Conservation (phyloP, 768 basidiomycete species). For the Daedaleopsis nitida region DNA sequence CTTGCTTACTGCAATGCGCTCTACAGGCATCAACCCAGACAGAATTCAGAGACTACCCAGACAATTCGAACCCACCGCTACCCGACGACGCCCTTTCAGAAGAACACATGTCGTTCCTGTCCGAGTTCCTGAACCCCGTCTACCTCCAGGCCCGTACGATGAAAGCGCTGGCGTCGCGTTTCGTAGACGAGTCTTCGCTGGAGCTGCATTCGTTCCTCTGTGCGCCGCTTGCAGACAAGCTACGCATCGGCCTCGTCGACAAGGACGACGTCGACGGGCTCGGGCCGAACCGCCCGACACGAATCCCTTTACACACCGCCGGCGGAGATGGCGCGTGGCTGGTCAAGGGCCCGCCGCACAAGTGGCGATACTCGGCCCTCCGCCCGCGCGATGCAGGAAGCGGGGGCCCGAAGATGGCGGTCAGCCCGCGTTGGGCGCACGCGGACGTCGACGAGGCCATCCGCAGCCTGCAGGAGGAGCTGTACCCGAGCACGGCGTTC, state of each 20-base stretch:
- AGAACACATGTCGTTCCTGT: conserved; percentile 70
- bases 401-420: conserved; percentile 44
- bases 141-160: conserved; percentile 86
- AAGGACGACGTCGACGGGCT: conserved; percentile 68
- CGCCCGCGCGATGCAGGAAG: conserved; percentile 18
- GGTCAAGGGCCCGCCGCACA: conserved; percentile 87
- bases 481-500: conserved; percentile 83
- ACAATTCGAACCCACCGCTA: conserved; percentile 47
- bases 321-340: conserved; percentile 63
- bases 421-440: conserved; percentile 54
- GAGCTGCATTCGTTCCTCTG: conserved; percentile 87
- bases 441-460: conserved; percentile 60
- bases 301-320: conserved; percentile 67
- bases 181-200: conserved; percentile 84
- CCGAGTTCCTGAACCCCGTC: conserved; percentile 84
- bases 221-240: conserved; percentile 62
- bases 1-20: neutral
- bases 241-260: conserved; percentile 66
- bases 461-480: conserved; percentile 69
- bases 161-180: conserved; percentile 75
- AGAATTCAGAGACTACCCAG: conserved; percentile 50
- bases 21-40: conserved; percentile 63
- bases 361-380: conserved; percentile 88
- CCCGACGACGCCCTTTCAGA: conserved; percentile 56
- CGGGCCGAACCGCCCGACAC: conserved; percentile 46